These are phyloP conservation scores for Saturnispora kantuleensis DNA, from an alignment of 805 yeast species.

Conservation along the genomic window DNA sequence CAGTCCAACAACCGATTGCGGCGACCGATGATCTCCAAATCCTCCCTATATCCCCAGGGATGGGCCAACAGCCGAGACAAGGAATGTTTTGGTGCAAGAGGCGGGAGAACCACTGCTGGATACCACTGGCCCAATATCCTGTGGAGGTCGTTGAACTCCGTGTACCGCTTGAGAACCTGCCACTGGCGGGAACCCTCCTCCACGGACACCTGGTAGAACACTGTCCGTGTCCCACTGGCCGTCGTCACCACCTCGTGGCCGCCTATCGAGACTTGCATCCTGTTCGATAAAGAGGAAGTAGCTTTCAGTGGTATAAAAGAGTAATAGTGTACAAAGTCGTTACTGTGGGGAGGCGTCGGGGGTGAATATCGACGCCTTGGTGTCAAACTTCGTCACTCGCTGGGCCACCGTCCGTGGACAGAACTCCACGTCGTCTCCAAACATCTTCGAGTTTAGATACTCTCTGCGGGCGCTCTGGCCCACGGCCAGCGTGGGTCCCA, in stretches of 20 bases:
- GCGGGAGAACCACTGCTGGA: conserved; percentile 87
- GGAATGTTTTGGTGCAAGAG: conserved; percentile 83
- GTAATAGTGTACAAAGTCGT: neutral
- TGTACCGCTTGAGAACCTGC: conserved; percentile 61
- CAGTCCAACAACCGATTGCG: conserved; percentile 36
- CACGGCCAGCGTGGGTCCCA: no score
- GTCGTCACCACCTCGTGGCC: conserved; percentile 20
- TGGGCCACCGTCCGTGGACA: conserved; percentile 3
- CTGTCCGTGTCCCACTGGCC: conserved; percentile 22
- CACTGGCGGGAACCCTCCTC: conserved; percentile 6
- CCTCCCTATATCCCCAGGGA: conserved; percentile 26
- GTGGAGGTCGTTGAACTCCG: conserved; percentile 82
- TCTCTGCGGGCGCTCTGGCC: no score
- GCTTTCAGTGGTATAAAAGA: neutral
- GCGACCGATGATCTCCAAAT: conserved; percentile 32
- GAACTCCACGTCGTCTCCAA: conserved; percentile 7
- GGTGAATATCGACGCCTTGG: conserved; percentile 5
- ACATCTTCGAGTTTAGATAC: conserved; percentile 4
- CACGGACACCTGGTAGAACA: conserved; percentile 22
- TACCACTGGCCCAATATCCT: conserved; percentile 58
- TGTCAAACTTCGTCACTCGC: conserved; percentile 3
- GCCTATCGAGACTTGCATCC: conserved; percentile 4
- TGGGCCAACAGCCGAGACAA: conserved; percentile 27
- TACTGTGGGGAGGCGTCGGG: conserved; percentile 6
- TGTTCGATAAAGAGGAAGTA: neutral